Base-by-base conservation (phyloP, 192 early-diverging fungal species). In the Pilobolus umbonatus region DNA sequence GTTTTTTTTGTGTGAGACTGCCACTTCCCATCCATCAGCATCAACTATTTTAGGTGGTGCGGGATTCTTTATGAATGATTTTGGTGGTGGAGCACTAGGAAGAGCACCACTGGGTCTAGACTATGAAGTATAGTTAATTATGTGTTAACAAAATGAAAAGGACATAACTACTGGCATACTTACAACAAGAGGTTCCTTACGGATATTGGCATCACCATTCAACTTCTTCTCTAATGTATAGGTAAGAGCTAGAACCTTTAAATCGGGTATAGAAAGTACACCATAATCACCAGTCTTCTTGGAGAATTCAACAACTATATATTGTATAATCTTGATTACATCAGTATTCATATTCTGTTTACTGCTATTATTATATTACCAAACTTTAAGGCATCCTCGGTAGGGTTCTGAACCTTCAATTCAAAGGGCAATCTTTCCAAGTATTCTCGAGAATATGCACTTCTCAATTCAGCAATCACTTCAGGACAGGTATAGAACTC, bases 281-380 rank as follows among this genome's bases (percentile, higher is more conserved):
- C 87, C 66, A 67, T 84, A 95, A 74, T 98, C 96, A 43, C 96
- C 96, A 4, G 96, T 95, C 64, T 86, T 87, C 60, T 87, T 89
- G 39, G 95, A 78, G 74, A 96, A 96, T 6, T 79, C 81, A 24
- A 87, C 74, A 14, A 96, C 94, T 65, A 80, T 61, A 1, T 38
- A 46, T 40, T 61, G 40, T 31, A 28, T 19, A 9, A 25, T 31
- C 30, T 2, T 48, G 15, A 2, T 25, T 6, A 12, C 21, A 4
- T 48, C n/a, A 11, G 26, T 34, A 44, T 30, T 49, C 12, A 55
- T 7, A 52, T 14, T 24, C 7, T 38, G 5, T 34, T 32, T 32
- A 40, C n/a, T 6, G 9, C 11, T 21, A 54, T 30, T 39, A 30
- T 22, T 14, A 15, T 25, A 22, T 50, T 70, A 78, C 81, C 80